Evolutionary conservation across 129 eudicot genomes (phyloP).

Genomic region (Oenanthe sinensis): DNA sequence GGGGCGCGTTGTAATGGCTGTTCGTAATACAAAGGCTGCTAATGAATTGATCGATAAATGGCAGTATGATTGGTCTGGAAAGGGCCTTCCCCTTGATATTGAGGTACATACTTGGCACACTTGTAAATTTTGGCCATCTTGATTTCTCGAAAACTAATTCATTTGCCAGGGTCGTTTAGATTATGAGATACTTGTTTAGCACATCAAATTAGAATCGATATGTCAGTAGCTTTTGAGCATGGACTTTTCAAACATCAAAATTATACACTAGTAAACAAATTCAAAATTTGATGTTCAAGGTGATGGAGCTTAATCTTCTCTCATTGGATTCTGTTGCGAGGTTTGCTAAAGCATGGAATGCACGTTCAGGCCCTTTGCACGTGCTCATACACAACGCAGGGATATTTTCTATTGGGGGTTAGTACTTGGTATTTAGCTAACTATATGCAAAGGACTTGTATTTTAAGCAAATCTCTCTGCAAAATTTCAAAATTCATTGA

Average conservation of each 20-base stretch:
- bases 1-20: conserved; percentile 93
- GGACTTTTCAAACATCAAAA: not conserved
- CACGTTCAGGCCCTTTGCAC: conserved; percentile 74
- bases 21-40: conserved; percentile 71
- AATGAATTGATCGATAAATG: conserved; percentile 59
- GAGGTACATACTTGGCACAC: conserved; percentile 43
- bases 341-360: conserved; percentile 85
- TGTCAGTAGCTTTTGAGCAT: not conserved
- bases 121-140: not conserved
- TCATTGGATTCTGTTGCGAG: conserved; percentile 83
- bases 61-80: conserved; percentile 86
- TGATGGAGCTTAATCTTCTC: conserved; percentile 82
- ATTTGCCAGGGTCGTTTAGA: not conserved
- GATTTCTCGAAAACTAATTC: not conserved
- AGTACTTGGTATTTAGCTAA: conserved; percentile 16
- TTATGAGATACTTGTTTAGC: not conserved
- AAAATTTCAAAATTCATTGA: not conserved
- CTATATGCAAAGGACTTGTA: not conserved
- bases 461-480: not conserved
- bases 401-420: conserved; percentile 90
- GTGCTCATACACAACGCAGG: conserved; percentile 94
- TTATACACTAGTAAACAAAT: conserved; percentile 9
- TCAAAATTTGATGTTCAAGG: conserved; percentile 29
- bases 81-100: conserved; percentile 73
- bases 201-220: not conserved